Evolutionary conservation across 2,329 filamentous ascomycete species (phyloP), one percentile per base, ranked within the genome.

Genomic region (Ceratocystis ficicola): DNA sequence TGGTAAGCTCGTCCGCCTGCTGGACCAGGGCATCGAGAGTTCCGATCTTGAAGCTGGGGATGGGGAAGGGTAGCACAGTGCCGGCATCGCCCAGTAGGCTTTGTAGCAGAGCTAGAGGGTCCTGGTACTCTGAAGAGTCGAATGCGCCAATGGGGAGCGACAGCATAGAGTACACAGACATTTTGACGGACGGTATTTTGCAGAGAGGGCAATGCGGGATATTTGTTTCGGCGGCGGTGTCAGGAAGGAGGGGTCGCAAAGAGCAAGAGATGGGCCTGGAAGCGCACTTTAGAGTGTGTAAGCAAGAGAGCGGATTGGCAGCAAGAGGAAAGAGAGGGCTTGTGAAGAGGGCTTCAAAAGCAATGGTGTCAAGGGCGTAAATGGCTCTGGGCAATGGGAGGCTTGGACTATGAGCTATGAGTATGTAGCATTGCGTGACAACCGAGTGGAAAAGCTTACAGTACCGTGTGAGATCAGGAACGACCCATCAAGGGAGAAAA

Each of bases 1-100:
- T 97, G 67, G 86, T 83, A 65, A 99, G 80, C 73, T 97, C 94
- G 73, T 99, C 94, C 66, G 94, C 94, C 76, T 99, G 93, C 77
- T 96, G 90, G 57, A 99, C 91, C 67, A 99, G 81, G 48, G 89
- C 90, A 77, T 99, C 94, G 46, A 99, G 82, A 0, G 94, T 96
- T 67, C 94, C 94, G 75, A 99, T 95, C 80, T 97, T 99, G 83
- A 99, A 96, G 70, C 91, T 87, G 22, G 94, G 94, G 69, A 97
- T 88, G 66, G 83, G 79, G 74, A 97, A 96, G 1, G 86, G 85
- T 63, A 85, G 79, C 59, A 90, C 87, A 64, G 83, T 84, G 73
- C 88, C 90, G 75, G 89, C 86, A 71, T 95, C 89, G 66, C 83
- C 78, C 62, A 84, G 80, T 65, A 96, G 81, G 52, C 86, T 90